Conservation (phyloP, 116 monocot species). For the Zostera marina region DNA sequence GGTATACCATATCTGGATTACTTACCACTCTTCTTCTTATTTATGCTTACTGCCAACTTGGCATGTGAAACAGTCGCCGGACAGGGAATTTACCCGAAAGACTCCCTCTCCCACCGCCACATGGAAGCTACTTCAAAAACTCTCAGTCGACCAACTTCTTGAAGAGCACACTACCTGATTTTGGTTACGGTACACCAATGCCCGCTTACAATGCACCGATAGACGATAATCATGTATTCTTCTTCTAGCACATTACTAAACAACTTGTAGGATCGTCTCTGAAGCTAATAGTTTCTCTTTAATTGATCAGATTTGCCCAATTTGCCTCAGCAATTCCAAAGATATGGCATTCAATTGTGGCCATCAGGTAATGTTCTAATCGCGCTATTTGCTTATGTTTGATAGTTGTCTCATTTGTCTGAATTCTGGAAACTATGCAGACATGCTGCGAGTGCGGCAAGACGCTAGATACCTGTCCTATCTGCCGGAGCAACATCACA, state of each 20-base stretch:
- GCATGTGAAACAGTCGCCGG: conserved; percentile 6
- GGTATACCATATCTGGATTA: conserved; percentile 17
- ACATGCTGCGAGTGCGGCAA: conserved; percentile 73
- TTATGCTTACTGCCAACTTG: neutral
- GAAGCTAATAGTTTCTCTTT: neutral
- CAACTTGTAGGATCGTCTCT: neutral
- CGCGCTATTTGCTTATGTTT: neutral
- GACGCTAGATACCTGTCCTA: conserved; percentile 45
- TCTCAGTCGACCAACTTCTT: conserved; percentile 12
- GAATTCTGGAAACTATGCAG: conserved; percentile 23
- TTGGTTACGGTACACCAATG: conserved; percentile 7
- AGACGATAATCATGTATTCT: conserved; percentile 17
- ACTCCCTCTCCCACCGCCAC: conserved; percentile 61
- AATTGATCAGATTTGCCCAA: conserved; percentile 48
- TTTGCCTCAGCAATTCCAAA: conserved; percentile 61
- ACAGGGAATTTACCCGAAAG: conserved; percentile 51
- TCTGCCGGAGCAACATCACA: conserved; percentile 64
- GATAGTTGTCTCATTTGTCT: neutral
- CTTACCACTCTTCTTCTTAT: neutral
- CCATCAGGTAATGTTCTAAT: conserved; percentile 44
- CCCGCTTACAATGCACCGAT: conserved; percentile 13
- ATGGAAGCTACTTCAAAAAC: conserved; percentile 21
- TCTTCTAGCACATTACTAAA: neutral
- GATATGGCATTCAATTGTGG: conserved; percentile 92
- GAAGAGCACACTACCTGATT: conserved; percentile 22